These are phyloP conservation scores for Turnera subulata DNA, from an alignment of 345 rosid genomes.

Conservation along the genomic window DNA sequence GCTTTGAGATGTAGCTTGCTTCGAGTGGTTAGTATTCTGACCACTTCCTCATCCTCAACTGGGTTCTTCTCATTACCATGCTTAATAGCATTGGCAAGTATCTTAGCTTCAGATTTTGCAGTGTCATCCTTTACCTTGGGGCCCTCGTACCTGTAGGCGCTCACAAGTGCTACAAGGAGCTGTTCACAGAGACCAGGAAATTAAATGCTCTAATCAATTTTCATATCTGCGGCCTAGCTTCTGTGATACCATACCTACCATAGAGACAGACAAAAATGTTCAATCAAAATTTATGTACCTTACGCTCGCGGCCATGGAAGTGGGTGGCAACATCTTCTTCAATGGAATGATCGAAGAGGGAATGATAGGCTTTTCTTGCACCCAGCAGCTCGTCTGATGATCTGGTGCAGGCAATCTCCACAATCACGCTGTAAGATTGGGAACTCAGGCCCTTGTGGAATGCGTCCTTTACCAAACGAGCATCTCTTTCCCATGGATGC, in stretches of 20 bases:
- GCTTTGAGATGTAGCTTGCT: constrained; percentile 71
- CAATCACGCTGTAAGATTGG: constrained; percentile 44
- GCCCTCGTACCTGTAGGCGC: constrained; percentile 95
- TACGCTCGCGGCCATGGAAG: constrained; percentile 40
- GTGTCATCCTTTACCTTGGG: constrained; percentile 44
- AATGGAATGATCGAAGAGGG: constrained; percentile 71
- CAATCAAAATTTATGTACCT: constrained; percentile 37
- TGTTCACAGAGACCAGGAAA: constrained; percentile 18
- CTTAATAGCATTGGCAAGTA: constrained; percentile 36
- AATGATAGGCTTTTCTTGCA: constrained; percentile 88
- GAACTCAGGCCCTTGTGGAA: constrained; percentile 51
- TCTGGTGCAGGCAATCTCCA: constrained; percentile 78
- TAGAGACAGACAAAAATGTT: background rate
- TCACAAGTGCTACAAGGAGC: constrained; percentile 83
- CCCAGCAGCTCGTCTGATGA: constrained; percentile 72
- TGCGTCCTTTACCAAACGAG: constrained; percentile 65
- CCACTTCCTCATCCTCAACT: constrained; percentile 55
- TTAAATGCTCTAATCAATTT: no score
- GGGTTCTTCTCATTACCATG: constrained; percentile 31
- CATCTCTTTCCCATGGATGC: constrained; percentile 99
- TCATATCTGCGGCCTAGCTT: no score
- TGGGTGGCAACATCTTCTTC: constrained; percentile 77
- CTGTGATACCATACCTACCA: no score
- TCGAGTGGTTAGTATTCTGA: constrained; percentile 70
- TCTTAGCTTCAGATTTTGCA: constrained; percentile 64